Evolutionary conservation across 352 stramenopile species (phyloP), one percentile per base, ranked within the genome.

Genomic region (Phytophthora crassamura): DNA sequence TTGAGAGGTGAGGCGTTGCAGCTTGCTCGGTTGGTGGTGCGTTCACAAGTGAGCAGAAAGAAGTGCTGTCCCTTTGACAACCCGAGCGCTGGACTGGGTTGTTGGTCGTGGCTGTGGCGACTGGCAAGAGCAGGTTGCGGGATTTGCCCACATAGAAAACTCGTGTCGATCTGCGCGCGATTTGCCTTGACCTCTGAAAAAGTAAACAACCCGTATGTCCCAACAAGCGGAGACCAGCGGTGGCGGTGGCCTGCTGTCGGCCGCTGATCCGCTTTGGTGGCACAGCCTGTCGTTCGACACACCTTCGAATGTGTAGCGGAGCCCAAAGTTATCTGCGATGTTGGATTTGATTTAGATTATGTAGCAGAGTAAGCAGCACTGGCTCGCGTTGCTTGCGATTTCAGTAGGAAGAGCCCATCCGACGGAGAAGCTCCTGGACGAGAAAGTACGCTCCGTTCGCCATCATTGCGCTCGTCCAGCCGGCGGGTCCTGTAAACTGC

Each of bases 111-210:
- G 43, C 53, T 43, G 33, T 63, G 64, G 42, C 64, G 64, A 72
- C 64, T 72, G 64, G 64, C 57, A 72, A 72, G 64, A 72, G 45
- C 46, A 22, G 12, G 30, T 36, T 8, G 42, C 7, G 28, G 16
- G 63, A 71, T 71, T 71, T 71, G 64, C 51, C 15, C 22, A 3
- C 33, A 61, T 59, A 67, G 38, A 66, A 67, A 72, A 53, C 46
- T 35, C 15, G 32, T 46, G 32, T 40, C 18, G 49, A 63, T 64
- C 47, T n/a, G n/a, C 6, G 11, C 11, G 28, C 42, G 46, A 59
- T 64, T 59, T 69, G 61, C 61, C 46, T 14, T 4, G 12, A 47
- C 22, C 51, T 20, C 39, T 12, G 15, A 32, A 64, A 56, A 64
- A 48, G 51, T 68, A 64, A 69, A 56, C 61, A 67, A 25, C n/a